A percentile compares a stretch with the other conserved stretches of the same genome.
These are phyloP conservation scores for Metroxylon sagu DNA, from an alignment of 176 grass and related monocot species.

Conservation along the genomic window DNA sequence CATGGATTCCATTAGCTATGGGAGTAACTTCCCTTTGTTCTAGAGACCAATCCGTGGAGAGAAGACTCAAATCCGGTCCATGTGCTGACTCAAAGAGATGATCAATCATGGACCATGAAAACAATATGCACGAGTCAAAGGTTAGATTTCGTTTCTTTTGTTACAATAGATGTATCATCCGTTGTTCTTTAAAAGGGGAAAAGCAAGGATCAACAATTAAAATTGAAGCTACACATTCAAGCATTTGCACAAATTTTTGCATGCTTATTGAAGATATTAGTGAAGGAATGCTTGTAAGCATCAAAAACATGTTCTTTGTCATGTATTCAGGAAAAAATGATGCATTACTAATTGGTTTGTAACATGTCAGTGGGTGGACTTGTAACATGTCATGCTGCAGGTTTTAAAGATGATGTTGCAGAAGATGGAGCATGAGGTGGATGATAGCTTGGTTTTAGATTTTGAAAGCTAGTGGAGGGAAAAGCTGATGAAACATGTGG, in stretches of 20 bases:
- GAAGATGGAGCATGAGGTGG: no score
- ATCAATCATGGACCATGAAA: conserved; percentile 93
- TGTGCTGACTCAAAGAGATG: conserved; percentile 76
- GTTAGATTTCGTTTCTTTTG: conserved; percentile 26
- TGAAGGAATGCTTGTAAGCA: conserved; percentile 86
- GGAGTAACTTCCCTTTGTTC: conserved; percentile 42
- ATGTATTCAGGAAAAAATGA: not conserved
- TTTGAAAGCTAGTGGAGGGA: no score
- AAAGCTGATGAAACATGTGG: no score
- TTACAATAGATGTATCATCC: conserved; percentile 61
- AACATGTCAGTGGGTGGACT: no score
- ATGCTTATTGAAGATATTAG: conserved; percentile 96
- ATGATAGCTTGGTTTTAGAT: no score
- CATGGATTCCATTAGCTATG: conserved; percentile 77
- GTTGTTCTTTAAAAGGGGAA: conserved; percentile 71
- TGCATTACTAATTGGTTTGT: no score
- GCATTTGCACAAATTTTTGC: conserved; percentile 56
- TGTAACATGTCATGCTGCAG: no score
- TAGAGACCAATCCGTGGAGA: conserved; percentile 95
- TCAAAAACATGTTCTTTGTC: not conserved
- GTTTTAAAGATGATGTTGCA: no score
- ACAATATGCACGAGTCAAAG: conserved; percentile 57
- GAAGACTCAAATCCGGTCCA: conserved; percentile 82
- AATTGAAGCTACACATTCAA: conserved; percentile 55
- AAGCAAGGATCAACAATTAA: conserved; percentile 33